phyloP scores from a whole-genome alignment of 2,329 filamentous ascomycete genomes.

The Allantophomopsis lycopodina region DNA sequence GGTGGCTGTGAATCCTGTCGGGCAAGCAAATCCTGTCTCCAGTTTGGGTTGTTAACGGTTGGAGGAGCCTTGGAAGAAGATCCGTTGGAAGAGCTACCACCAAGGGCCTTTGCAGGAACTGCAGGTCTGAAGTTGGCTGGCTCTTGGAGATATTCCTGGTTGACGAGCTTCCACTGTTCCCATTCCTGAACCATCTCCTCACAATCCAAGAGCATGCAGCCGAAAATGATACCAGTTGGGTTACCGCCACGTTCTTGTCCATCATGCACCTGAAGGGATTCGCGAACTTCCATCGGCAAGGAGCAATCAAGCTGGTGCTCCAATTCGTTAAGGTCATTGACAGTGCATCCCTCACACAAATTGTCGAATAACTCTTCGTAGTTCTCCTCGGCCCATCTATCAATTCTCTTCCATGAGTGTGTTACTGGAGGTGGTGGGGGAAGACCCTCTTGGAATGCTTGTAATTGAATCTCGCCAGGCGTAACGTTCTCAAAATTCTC shows the following conservation, averaged over 20 bases:
- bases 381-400: constrained; percentile 86
- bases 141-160: constrained; percentile 63
- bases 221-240: constrained; percentile 86
- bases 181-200: constrained; percentile 98
- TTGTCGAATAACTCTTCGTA: constrained; percentile 93
- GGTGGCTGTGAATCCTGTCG: constrained; percentile 82
- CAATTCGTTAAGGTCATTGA: constrained; percentile 91
- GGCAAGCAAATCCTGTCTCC: constrained; percentile 73
- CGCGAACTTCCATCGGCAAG: constrained; percentile 81
- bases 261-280: constrained; percentile 83
- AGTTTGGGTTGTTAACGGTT: constrained; percentile 43
- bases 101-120: constrained; percentile 57
- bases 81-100: constrained; percentile 42
- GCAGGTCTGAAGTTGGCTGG: constrained; percentile 43
- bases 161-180: constrained; percentile 91
- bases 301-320: constrained; percentile 94
- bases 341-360: constrained; percentile 78
- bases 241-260: constrained; percentile 90
- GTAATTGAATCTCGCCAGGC: constrained; percentile 86
- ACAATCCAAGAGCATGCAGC: constrained; percentile 91
- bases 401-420: constrained; percentile 91
- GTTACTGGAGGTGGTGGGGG: constrained; percentile 77
- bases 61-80: constrained; percentile 54
- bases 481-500: constrained; percentile 58
- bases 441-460: constrained; percentile 82